A percentile compares a stretch with the other conserved stretches of the same genome.
Evolutionary conservation across 2,329 filamentous ascomycete species (phyloP).

Genomic region (Chrysoporthe deuterocubensis): DNA sequence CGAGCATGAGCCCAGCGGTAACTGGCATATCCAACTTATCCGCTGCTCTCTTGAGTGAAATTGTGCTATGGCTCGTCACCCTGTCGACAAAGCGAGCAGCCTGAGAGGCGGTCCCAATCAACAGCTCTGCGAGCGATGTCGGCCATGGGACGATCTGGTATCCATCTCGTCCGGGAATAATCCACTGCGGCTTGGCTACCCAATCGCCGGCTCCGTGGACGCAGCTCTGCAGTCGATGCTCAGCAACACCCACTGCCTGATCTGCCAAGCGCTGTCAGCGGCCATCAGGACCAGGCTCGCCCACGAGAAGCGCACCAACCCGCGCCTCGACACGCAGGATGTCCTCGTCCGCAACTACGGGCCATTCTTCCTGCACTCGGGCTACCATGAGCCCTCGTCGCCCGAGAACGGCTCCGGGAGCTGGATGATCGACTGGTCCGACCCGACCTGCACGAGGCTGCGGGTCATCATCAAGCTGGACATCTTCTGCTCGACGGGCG

Average conservation of each 20-base stretch:
- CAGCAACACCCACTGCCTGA: slow-evolving; percentile 5
- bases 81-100: slow-evolving; percentile 6
- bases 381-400: slow-evolving; percentile 5
- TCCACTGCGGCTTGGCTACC: slow-evolving; percentile 7
- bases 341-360: slow-evolving; percentile 13
- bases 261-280: slow-evolving; percentile 7
- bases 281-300: slow-evolving; percentile 9
- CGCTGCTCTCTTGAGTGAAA: background rate
- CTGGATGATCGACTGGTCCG: slow-evolving; percentile 15
- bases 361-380: slow-evolving; percentile 4
- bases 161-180: slow-evolving; percentile 13
- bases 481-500: slow-evolving; percentile 4
- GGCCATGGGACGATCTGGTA: slow-evolving; percentile 12
- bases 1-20: background rate
- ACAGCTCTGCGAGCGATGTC: slow-evolving; percentile 16
- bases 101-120: slow-evolving; percentile 1
- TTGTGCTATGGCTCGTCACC: slow-evolving; percentile 5
- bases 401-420: slow-evolving; percentile 2
- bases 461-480: slow-evolving; percentile 9
- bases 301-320: slow-evolving; percentile 9
- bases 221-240: slow-evolving; percentile 6
- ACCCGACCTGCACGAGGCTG: slow-evolving; percentile 11
- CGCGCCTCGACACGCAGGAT: background rate
- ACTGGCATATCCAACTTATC: background rate
- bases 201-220: slow-evolving; percentile 17